These are phyloP conservation scores for Rickenella mellea DNA, from an alignment of 768 basidiomycete species.

Conservation along the genomic window DNA sequence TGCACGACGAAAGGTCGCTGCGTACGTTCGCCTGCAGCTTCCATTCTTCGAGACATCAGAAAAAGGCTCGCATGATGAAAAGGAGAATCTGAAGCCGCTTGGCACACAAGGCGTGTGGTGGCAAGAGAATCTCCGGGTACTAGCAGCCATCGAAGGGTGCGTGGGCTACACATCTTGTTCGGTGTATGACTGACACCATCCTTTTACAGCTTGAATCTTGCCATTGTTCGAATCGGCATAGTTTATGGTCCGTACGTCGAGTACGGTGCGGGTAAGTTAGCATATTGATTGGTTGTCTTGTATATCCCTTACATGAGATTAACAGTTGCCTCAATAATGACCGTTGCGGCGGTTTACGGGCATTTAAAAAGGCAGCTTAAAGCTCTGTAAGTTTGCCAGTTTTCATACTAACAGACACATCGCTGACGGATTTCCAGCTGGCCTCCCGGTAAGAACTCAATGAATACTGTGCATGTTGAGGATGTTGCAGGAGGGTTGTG, in stretches of 20 bases:
- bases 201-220: slow-evolving; percentile 59
- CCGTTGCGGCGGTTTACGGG: slow-evolving; percentile 73
- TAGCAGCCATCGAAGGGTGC: slow-evolving; percentile 68
- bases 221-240: slow-evolving; percentile 65
- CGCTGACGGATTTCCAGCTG: slow-evolving; percentile 37
- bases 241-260: slow-evolving; percentile 77
- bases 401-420: neutral
- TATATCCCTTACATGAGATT: neutral
- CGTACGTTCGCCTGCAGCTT: slow-evolving; percentile 69
- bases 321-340: slow-evolving; percentile 60
- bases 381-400: slow-evolving; percentile 46
- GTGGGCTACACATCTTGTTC: slow-evolving; percentile 13
- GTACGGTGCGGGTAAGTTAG: slow-evolving; percentile 50
- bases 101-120: slow-evolving; percentile 75
- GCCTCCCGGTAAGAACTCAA: slow-evolving; percentile 69
- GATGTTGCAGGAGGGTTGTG: slow-evolving; percentile 74
- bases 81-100: slow-evolving; percentile 62
- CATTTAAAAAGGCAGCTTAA: slow-evolving; percentile 81
- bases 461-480: slow-evolving; percentile 67
- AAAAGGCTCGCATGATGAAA: slow-evolving; percentile 59
- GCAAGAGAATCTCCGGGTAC: slow-evolving; percentile 73
- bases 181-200: slow-evolving; percentile 1
- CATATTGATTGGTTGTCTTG: neutral
- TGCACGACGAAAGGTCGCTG: slow-evolving; percentile 66
- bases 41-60: slow-evolving; percentile 71